Percentiles rank a stretch among this genome's conserved stretches.
These are phyloP conservation scores for Pleurotus salmoneostramineus DNA, from an alignment of 768 basidiomycete species.

Conservation along the genomic window DNA sequence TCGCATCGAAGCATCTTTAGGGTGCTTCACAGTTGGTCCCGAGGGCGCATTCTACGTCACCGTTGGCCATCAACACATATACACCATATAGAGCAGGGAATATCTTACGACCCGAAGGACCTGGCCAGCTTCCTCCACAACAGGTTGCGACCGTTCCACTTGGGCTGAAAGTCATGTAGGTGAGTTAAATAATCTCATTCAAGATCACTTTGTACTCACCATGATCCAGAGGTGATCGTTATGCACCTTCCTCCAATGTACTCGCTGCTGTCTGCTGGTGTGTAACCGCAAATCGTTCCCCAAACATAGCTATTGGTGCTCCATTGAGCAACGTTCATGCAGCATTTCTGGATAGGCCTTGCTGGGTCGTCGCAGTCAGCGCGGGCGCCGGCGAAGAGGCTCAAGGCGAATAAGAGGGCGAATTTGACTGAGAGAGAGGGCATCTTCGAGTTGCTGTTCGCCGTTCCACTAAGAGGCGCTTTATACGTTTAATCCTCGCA, in stretches of 20 bases:
- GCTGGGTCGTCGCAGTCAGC: neutral
- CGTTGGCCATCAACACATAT: neutral
- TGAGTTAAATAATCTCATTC: neutral
- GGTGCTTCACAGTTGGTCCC: neutral
- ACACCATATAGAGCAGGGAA: neutral
- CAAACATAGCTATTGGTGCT: neutral
- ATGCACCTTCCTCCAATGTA: constrained; percentile 2
- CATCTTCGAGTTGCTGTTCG: neutral
- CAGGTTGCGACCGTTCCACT: constrained; percentile 1
- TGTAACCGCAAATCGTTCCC: constrained; percentile 6
- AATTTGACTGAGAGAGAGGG: neutral
- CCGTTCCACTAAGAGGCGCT: neutral
- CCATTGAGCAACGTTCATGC: neutral
- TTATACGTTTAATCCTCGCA: neutral
- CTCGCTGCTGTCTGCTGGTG: neutral
- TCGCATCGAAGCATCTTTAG: too few species aligned
- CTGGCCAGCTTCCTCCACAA: constrained; percentile 2
- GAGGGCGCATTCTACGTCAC: neutral
- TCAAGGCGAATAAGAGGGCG: neutral
- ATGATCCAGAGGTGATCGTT: neutral
- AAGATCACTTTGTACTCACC: neutral
- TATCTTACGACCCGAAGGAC: neutral
- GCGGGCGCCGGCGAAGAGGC: neutral
- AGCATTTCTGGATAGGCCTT: neutral
- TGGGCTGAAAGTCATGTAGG: neutral